Percentiles rank a stretch among this genome's conserved stretches.
These are phyloP conservation scores for Zygoascus flipseniorum DNA, from an alignment of 805 yeast genomes.

Conservation along the genomic window DNA sequence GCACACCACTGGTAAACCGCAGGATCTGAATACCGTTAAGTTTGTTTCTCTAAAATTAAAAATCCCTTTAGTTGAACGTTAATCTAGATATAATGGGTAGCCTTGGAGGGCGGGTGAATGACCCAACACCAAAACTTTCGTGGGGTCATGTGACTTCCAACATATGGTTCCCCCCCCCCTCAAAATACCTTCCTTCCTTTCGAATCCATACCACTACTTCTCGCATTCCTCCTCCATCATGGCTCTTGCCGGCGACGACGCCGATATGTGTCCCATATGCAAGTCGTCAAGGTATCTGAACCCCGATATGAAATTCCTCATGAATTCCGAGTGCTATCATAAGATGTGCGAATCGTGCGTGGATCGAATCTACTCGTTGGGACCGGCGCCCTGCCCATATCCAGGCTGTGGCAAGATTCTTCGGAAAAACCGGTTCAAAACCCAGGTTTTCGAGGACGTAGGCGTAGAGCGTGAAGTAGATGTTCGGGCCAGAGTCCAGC, in stretches of 20 bases:
- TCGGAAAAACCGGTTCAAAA: conserved; percentile 81
- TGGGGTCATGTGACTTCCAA: no score
- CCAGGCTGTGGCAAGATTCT: conserved; percentile 81
- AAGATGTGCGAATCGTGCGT: conserved; percentile 95
- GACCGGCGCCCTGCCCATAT: conserved; percentile 97
- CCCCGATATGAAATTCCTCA: conserved; percentile 85
- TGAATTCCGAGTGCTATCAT: conserved; percentile 96
- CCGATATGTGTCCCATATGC: conserved; percentile 94
- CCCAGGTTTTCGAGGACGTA: conserved; percentile 88
- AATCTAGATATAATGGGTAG: no score
- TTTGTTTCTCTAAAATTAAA: no score
- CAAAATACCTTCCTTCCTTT: neutral
- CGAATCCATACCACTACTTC: neutral
- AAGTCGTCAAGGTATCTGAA: conserved; percentile 89
- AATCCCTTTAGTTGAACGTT: no score
- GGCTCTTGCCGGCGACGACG: conserved; percentile 12
- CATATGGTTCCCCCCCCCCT: no score
- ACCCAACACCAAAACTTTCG: no score
- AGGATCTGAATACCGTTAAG: no score
- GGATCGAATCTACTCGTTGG: conserved; percentile 85
- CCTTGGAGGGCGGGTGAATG: no score
- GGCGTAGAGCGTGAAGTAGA: conserved; percentile 88
- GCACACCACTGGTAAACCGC: no score
- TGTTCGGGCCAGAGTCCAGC: conserved; percentile 66
- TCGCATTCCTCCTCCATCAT: neutral